Evolutionary conservation across 2,329 filamentous ascomycete genomes (phyloP).

Genomic region (Fusarium bulbicola): DNA sequence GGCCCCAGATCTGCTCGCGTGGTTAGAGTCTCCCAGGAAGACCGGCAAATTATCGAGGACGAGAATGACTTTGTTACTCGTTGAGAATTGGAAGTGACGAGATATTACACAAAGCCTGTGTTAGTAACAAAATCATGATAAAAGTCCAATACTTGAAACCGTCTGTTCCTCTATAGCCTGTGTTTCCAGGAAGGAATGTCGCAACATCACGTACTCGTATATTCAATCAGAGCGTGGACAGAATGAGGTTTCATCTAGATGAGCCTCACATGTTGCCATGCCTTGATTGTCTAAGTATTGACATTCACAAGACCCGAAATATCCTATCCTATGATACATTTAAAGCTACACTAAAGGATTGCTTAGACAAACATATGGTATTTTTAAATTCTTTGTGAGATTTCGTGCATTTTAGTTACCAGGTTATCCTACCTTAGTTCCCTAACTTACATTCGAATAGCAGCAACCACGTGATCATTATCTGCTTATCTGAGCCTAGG

Average conservation of each 20-base stretch:
- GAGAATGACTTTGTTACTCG: conserved; percentile 73
- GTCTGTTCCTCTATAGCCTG: background rate
- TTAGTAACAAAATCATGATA: background rate
- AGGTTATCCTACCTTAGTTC: background rate
- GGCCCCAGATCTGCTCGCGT: conserved; percentile 80
- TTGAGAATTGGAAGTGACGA: conserved; percentile 27
- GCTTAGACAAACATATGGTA: background rate
- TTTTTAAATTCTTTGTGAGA: background rate
- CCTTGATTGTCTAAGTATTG: background rate
- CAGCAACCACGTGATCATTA: conserved; percentile 1
- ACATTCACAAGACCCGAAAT: background rate
- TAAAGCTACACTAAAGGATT: background rate
- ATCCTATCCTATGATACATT: background rate
- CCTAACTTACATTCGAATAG: background rate
- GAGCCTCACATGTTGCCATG: background rate
- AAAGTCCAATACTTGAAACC: background rate
- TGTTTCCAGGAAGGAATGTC: background rate
- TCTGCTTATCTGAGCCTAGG: background rate
- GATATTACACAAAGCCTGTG: background rate
- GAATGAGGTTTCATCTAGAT: background rate
- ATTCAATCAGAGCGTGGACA: background rate
- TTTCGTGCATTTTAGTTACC: background rate
- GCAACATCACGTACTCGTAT: background rate
- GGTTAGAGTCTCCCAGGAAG: conserved; percentile 74
- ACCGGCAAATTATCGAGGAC: conserved; percentile 70